Conservation (phyloP, 2,329 filamentous ascomycete species). For the Fusarium nelsonii region DNA sequence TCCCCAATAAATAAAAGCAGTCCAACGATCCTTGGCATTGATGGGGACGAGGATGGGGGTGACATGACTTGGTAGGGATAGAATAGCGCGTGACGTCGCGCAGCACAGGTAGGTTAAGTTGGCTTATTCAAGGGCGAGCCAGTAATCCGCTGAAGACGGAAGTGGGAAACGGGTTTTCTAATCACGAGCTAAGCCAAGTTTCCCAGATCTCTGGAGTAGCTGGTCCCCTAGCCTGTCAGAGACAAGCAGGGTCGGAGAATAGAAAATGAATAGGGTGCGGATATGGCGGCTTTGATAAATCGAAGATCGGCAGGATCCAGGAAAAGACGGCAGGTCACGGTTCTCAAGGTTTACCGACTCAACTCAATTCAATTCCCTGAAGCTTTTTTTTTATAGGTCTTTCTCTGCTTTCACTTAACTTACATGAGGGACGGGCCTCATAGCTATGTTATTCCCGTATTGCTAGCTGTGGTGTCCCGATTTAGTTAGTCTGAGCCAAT, state of each 20-base stretch:
- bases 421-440: neutral
- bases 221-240: constrained; percentile 1
- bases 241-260: constrained; percentile 5
- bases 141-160: neutral
- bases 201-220: neutral
- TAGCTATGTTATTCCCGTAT: neutral
- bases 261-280: constrained; percentile 4
- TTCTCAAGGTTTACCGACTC: too few species aligned
- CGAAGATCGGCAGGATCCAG: neutral
- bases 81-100: constrained; percentile 20
- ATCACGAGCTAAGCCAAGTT: constrained; percentile 26
- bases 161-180: constrained; percentile 10
- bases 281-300: constrained; percentile 17
- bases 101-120: neutral
- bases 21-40: constrained; percentile 13
- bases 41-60: neutral
- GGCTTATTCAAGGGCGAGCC: too few species aligned
- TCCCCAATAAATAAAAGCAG: constrained; percentile 5
- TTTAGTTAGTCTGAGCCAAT: constrained; percentile 4
- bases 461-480: neutral
- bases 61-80: neutral
- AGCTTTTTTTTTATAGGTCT: too few species aligned
- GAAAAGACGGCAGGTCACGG: constrained; percentile 7
- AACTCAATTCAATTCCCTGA: too few species aligned
- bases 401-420: neutral